Conservation (phyloP, 78 protist species). For the Goniomonas avonlea region DNA sequence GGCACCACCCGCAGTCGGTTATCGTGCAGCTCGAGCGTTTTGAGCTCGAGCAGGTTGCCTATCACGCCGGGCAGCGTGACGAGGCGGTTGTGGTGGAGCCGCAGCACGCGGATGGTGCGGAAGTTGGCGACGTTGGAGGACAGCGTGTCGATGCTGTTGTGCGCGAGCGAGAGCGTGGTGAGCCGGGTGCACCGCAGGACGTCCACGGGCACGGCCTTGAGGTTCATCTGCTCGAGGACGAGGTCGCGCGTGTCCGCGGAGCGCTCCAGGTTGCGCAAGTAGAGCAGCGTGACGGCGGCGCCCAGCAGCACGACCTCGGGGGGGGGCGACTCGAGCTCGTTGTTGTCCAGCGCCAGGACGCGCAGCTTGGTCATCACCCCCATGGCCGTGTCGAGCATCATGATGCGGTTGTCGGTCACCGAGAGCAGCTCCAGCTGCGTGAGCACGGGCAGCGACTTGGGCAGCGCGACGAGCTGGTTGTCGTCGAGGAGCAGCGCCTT, state of each 20-base stretch:
- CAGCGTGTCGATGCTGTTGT: neutral
- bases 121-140: neutral
- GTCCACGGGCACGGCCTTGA: neutral
- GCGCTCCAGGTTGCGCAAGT: neutral
- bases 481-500: constrained; percentile 5
- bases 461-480: neutral
- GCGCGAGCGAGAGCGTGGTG: constrained; percentile 18
- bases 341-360: constrained; percentile 21
- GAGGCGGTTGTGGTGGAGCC: neutral
- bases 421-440: neutral
- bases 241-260: neutral
- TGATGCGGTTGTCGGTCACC: neutral
- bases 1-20: neutral
- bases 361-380: constrained; percentile 6
- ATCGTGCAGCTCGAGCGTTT: neutral
- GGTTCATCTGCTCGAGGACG: constrained; percentile 2
- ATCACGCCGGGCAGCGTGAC: neutral
- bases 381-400: neutral
- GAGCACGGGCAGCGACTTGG: neutral
- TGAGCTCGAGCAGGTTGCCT: constrained; percentile 13
- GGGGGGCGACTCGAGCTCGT: constrained; percentile 29
- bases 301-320: neutral
- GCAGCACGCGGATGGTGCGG: neutral
- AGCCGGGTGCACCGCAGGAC: neutral
- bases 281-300: neutral